Conservation (phyloP, 2,329 filamentous ascomycete genomes). For the Helicocarpus griseus region DNA sequence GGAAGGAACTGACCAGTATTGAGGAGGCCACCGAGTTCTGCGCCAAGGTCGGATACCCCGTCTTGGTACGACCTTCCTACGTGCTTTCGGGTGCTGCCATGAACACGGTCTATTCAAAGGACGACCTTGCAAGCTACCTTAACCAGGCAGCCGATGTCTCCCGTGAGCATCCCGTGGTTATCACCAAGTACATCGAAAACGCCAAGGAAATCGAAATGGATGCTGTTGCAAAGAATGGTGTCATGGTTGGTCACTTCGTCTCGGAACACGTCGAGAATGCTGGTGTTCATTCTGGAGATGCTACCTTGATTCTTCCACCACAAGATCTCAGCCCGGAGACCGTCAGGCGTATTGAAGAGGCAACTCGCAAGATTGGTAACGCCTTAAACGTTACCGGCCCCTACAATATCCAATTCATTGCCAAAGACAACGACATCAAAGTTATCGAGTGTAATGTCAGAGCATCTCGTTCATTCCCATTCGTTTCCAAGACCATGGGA, state of each 20-base stretch:
- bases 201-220: constrained; percentile 99
- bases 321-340: constrained; percentile 88
- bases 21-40: constrained; percentile 85
- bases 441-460: constrained; percentile 99
- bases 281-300: constrained; percentile 95
- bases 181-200: constrained; percentile 98
- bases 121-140: constrained; percentile 80
- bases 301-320: constrained; percentile 86
- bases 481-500: constrained; percentile 97
- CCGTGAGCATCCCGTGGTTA: constrained; percentile 90
- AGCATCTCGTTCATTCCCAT: constrained; percentile 92
- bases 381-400: constrained; percentile 93
- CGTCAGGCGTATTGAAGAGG: constrained; percentile 83
- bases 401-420: constrained; percentile 99
- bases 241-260: constrained; percentile 89
- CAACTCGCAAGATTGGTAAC: constrained; percentile 86
- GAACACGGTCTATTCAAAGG: constrained; percentile 97
- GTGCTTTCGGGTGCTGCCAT: constrained; percentile 95
- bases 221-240: constrained; percentile 82
- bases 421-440: constrained; percentile 99
- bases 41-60: constrained; percentile 79
- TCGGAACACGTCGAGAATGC: constrained; percentile 99
- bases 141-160: constrained; percentile 89
- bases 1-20: constrained; percentile 95
- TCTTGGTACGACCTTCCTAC: constrained; percentile 90